These are phyloP conservation scores for Yamadazyma spencermartinsiae DNA, from an alignment of 1,139 yeast genomes.

Conservation along the genomic window DNA sequence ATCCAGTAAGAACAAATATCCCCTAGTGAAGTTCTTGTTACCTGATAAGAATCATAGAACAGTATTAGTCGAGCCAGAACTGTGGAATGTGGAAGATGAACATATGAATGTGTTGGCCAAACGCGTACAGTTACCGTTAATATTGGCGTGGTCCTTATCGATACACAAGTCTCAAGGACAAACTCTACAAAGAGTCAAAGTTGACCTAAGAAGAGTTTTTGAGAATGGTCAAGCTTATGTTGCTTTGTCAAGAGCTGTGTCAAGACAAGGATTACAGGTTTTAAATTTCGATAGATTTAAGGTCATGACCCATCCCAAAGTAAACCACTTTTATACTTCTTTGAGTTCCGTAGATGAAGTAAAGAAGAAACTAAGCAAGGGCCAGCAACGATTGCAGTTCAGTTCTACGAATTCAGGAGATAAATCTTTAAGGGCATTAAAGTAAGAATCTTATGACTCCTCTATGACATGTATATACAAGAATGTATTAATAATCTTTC, in stretches of 20 bases:
- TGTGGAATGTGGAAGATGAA: conserved; percentile 45
- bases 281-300: conserved; percentile 60
- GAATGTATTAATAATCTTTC: background rate
- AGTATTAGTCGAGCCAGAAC: conserved; percentile 50
- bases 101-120: conserved; percentile 29
- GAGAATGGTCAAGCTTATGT: conserved; percentile 97
- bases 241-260: conserved; percentile 83
- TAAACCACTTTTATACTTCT: conserved; percentile 56
- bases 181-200: conserved; percentile 78
- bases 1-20: conserved; percentile 46
- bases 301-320: conserved; percentile 64
- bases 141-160: conserved; percentile 92
- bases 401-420: background rate
- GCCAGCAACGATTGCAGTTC: conserved; percentile 16
- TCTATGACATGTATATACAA: conserved; percentile 4
- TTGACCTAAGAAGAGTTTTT: conserved; percentile 74
- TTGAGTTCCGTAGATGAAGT: conserved; percentile 24
- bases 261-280: conserved; percentile 77
- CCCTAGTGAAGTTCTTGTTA: conserved; percentile 72
- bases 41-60: conserved; percentile 74
- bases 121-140: conserved; percentile 69
- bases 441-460: conserved; percentile 1
- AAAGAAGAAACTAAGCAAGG: conserved; percentile 7
- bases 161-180: conserved; percentile 98
- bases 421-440: background rate